Base-by-base conservation (phyloP, 2,329 filamentous ascomycete species). In the Alternaria novae-zelandiae region DNA sequence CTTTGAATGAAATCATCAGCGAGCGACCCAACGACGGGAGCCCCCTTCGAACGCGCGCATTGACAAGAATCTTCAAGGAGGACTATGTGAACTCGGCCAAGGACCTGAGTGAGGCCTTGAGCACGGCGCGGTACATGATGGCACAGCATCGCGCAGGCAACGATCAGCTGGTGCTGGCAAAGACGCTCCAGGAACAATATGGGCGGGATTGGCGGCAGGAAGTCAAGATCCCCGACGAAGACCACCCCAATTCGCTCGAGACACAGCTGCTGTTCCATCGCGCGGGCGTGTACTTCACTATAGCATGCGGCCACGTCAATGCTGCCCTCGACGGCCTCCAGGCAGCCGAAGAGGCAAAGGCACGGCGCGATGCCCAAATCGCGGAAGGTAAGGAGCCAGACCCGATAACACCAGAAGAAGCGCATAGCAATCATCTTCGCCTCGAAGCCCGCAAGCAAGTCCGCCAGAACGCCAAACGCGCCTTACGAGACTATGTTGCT, bases 191-290 rank as follows among this genome's bases (percentile, higher is more conserved):
- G 62, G 73, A 78, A 64, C 75, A 77, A 62, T 63, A 80, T 69
- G 74, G 79, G 59, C 82, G 68, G 72, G 83, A 80, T 73, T 85
- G 84, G 82, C 82, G 81, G 68, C 81, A 83, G 36, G 83, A 86
- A 36, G 77, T 82, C 51, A 86, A 85, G 64, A 73, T 88, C 41
- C 83, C 85, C 54, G 88, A 89, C 57, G 85, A 87, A 69, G 85
- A 91, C 65, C 91, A 94, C 68, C 92, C 92, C 13, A 90, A 85
- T 70, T 92, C 92, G 75, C 82, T 94, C 66, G 90, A 93, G 75
- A 84, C 86, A 51, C 93, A 96, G 74, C 79, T 96, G 5, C 79
- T 92, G 5, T 95, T 96, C 76, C 90, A 94, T 69, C 87, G 93
- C 49, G 93, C 89, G 1, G 87, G 88, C 6, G 88, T 89, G 6